These are phyloP conservation scores for Arthrobotrys musiformis DNA, from an alignment of 2,329 filamentous ascomycete genomes.

Conservation along the genomic window DNA sequence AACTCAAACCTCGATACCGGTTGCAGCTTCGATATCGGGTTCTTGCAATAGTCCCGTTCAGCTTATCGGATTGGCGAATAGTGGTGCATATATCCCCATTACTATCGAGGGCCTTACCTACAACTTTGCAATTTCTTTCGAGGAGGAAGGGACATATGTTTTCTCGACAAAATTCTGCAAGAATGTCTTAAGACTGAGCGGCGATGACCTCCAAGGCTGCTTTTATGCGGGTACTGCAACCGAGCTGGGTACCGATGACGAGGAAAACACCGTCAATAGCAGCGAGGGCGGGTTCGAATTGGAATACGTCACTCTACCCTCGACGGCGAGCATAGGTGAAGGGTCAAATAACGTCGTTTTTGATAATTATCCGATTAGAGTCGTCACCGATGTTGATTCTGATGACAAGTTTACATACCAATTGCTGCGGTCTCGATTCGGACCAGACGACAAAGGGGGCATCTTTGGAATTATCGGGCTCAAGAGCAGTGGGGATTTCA, in stretches of 20 bases:
- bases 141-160: slow-evolving; percentile 27
- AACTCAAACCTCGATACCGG: slow-evolving; percentile 9
- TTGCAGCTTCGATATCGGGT: neutral
- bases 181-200: neutral
- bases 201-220: neutral
- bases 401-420: too few relatives aligned
- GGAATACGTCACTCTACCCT: neutral
- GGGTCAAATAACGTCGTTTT: neutral
- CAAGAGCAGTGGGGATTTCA: slow-evolving; percentile 11
- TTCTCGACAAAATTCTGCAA: slow-evolving; percentile 29
- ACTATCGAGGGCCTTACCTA: neutral
- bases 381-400: neutral
- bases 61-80: slow-evolving; percentile 4
- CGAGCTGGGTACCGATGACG: neutral
- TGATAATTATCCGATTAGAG: slow-evolving; percentile 12
- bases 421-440: neutral
- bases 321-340: neutral
- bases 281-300: neutral
- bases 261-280: neutral
- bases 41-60: slow-evolving; percentile 11
- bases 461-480: slow-evolving; percentile 42
- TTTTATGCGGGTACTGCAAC: neutral
- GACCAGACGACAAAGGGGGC: neutral
- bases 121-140: slow-evolving; percentile 29
- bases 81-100: slow-evolving; percentile 34